These are phyloP conservation scores for Cyberlindnera galapagoensis DNA, from an alignment of 805 yeast genomes.

Conservation along the genomic window DNA sequence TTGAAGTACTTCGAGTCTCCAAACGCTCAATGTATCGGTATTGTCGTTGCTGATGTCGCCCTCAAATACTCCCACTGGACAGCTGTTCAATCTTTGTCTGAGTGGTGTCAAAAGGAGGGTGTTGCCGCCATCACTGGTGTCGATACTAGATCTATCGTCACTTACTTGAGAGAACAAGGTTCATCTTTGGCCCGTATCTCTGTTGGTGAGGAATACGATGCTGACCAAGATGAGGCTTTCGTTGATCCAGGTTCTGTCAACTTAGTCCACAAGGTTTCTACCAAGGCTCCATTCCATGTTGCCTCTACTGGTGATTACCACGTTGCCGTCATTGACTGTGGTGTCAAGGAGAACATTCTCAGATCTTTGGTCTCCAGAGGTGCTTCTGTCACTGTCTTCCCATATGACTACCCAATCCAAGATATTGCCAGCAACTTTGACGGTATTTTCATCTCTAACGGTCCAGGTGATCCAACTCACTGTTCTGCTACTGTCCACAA, in stretches of 20 bases:
- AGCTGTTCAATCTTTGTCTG: conserved; percentile 90
- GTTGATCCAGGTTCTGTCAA: conserved; percentile 87
- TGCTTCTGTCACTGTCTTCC: conserved; percentile 93
- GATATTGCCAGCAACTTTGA: conserved; percentile 88
- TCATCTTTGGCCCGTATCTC: conserved; percentile 88
- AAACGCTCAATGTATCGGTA: conserved; percentile 87
- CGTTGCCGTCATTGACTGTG: conserved; percentile 94
- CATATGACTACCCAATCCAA: conserved; percentile 90
- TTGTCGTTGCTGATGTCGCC: conserved; percentile 94
- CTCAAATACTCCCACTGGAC: conserved; percentile 99
- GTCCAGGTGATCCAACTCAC: conserved; percentile 97
- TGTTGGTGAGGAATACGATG: conserved; percentile 86
- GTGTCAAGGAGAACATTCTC: conserved; percentile 95
- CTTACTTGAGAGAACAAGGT: conserved; percentile 92
- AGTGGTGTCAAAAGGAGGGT: conserved; percentile 96
- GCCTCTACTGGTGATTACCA: conserved; percentile 62
- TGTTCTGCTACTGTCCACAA: conserved; percentile 73
- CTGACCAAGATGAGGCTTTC: conserved; percentile 85
- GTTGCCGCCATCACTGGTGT: conserved; percentile 96
- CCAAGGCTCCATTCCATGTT: conserved; percentile 91
- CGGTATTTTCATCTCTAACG: conserved; percentile 91
- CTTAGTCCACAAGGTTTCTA: conserved; percentile 88
- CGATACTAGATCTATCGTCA: conserved; percentile 92
- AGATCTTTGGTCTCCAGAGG: conserved; percentile 93
- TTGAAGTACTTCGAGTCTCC: conserved; percentile 91